Evolutionary conservation across 805 yeast genomes (phyloP), one percentile per base, ranked within the genome.

Genomic region (Pichia gijzeniarum): DNA sequence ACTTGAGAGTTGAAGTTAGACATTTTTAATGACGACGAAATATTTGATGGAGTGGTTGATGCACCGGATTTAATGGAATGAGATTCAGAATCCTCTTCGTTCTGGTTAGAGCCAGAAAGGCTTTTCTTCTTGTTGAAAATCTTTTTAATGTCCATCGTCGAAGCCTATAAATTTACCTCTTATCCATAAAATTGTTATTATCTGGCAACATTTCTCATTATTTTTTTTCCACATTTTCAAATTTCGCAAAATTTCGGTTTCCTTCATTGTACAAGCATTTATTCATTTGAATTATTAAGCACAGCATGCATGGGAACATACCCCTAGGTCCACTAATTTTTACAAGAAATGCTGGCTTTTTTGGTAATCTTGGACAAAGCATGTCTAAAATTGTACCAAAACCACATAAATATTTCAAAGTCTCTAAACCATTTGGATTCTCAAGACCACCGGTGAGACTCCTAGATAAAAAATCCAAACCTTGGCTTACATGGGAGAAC

Each of bases 361-460:
- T 63, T 46, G 66, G 68, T 28, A 60, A 60, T 40, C 46, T 63
- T 25, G 65, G 65, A 1, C 60, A 60, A n/a, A 56, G 57, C 12
- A 43, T 63, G 43, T 39, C 54, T 10, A 57, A 58, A 38, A 61
- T 63, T 16, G 63, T 61, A 4, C 67, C 67, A 3, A 60, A 63
- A 48, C 65, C 63, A 2, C 67, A 63, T 45, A 46, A 53, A 35
- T 63, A 52, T 50, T 63, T 56, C 49, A 59, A 62, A 45, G 54
- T 63, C 34, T 52, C 61, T 13, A 60, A 58, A 39, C 67, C 67
- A 18, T 54, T 63, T 49, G 68, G 68, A 13, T 53, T 63, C 19
- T 49, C 53, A 18, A 53, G 52, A 25, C 53, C 61, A 4, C 68
- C 68, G 5, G 45, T 54, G 3, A 45, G 47, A 18, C 32, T 47